These are phyloP conservation scores for Catenaria anguillulae DNA, from an alignment of 371 early-diverging fungal genomes.

Conservation along the genomic window DNA sequence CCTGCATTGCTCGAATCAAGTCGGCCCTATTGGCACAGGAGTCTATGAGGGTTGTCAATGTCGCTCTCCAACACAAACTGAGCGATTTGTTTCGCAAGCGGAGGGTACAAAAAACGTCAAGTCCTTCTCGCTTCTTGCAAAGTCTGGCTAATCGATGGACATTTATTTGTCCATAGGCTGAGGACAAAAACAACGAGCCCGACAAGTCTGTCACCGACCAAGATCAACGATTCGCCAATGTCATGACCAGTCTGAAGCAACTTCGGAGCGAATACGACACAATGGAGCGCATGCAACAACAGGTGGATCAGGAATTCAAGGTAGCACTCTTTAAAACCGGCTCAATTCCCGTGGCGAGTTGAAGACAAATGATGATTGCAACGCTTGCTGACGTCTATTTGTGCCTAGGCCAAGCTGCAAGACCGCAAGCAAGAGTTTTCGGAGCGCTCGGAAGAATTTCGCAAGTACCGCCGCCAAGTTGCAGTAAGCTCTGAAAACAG, in stretches of 20 bases:
- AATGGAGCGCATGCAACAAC: slow-evolving; percentile 16
- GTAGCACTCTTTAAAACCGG: too few species aligned
- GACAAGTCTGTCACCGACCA: slow-evolving; percentile 29
- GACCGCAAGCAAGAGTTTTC: slow-evolving; percentile 21
- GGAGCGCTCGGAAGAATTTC: slow-evolving; percentile 21
- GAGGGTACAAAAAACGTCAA: too few species aligned
- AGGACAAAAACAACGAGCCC: slow-evolving; percentile 24
- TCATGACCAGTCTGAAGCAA: slow-evolving; percentile 19
- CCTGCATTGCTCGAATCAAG: too few species aligned
- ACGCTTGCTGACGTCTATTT: too few species aligned
- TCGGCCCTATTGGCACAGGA: too few species aligned
- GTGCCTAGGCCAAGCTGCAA: slow-evolving; percentile 21
- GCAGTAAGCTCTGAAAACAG: slow-evolving; percentile 26
- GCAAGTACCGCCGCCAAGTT: slow-evolving; percentile 19
- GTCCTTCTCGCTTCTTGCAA: too few species aligned
- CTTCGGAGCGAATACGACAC: slow-evolving; percentile 20
- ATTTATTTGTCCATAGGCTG: not conserved
- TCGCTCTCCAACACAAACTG: slow-evolving; percentile 25
- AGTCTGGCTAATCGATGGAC: too few species aligned
- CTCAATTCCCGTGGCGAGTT: too few species aligned
- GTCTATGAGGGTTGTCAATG: too few species aligned
- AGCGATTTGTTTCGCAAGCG: slow-evolving; percentile 30
- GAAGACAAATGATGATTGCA: too few species aligned
- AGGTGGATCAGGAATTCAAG: slow-evolving; percentile 19
- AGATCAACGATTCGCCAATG: slow-evolving; percentile 24